phyloP scores from a whole-genome alignment of 2,329 filamentous ascomycete species.

The Talaromyces albobiverticillius region DNA sequence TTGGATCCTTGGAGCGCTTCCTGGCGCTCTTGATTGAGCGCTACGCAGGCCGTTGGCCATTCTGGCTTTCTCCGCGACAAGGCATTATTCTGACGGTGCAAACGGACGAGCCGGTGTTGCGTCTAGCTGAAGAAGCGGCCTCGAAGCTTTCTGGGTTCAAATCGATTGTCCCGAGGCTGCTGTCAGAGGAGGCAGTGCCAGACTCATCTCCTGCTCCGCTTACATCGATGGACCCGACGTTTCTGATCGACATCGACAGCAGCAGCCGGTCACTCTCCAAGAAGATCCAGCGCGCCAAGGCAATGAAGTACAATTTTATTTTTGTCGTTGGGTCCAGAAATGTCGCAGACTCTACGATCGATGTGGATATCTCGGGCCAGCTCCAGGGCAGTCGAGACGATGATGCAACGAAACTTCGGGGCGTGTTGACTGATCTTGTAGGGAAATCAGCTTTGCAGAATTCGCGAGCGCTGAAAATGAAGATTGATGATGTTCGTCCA shows the following conservation, averaged over 20 bases:
- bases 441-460: slow-evolving; percentile 28
- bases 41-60: slow-evolving; percentile 76
- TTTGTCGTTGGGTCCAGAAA: slow-evolving; percentile 69
- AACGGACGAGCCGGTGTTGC: slow-evolving; percentile 43
- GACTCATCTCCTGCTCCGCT: slow-evolving; percentile 31
- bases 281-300: slow-evolving; percentile 70
- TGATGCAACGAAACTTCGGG: slow-evolving; percentile 24
- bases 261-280: slow-evolving; percentile 61
- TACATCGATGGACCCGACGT: slow-evolving; percentile 55
- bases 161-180: slow-evolving; percentile 22
- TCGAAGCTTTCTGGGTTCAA: slow-evolving; percentile 47
- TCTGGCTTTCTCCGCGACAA: slow-evolving; percentile 83
- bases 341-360: slow-evolving; percentile 56
- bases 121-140: slow-evolving; percentile 50
- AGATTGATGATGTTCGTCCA: slow-evolving; percentile 35
- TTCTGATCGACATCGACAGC: slow-evolving; percentile 69
- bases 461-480: slow-evolving; percentile 34
- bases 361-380: slow-evolving; percentile 40
- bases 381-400: slow-evolving; percentile 39
- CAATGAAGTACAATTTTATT: slow-evolving; percentile 70
- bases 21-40: slow-evolving; percentile 84
- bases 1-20: slow-evolving; percentile 80
- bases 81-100: slow-evolving; percentile 72
- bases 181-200: slow-evolving; percentile 21
- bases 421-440: slow-evolving; percentile 26